phyloP scores from a whole-genome alignment of 2,329 filamentous ascomycete species.

The Talaromyces sp. region DNA sequence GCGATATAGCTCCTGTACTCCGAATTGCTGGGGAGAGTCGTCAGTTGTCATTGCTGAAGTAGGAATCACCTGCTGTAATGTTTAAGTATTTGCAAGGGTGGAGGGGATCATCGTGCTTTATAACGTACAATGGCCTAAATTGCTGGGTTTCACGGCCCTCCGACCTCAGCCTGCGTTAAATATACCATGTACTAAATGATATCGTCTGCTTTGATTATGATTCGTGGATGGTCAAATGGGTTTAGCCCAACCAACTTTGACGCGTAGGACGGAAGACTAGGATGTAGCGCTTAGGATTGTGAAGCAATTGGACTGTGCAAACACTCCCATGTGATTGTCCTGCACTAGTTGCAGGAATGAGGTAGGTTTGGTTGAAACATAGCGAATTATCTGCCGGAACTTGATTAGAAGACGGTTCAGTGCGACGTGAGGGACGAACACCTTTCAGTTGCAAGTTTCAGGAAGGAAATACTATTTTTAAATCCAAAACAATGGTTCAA shows the following conservation, averaged over 20 bases:
- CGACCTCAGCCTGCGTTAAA: too few relatives aligned
- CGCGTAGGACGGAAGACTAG: not conserved
- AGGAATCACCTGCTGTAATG: too few relatives aligned
- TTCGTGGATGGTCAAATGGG: not conserved
- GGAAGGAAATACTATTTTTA: too few relatives aligned
- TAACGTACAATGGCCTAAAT: too few relatives aligned
- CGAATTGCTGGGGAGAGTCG: slow-evolving; percentile 15
- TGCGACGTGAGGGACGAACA: too few relatives aligned
- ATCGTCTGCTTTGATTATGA: not conserved
- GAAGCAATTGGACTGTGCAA: not conserved
- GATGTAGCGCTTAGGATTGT: not conserved
- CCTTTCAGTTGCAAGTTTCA: too few relatives aligned
- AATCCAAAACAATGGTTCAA: too few relatives aligned
- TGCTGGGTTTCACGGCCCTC: too few relatives aligned
- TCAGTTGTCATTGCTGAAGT: slow-evolving; percentile 9
- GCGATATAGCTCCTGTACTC: slow-evolving; percentile 24
- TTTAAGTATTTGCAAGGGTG: not conserved
- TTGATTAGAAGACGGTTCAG: not conserved
- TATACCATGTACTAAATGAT: not conserved
- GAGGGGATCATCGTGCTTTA: too few relatives aligned
- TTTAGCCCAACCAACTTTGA: not conserved
- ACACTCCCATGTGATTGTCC: not conserved
- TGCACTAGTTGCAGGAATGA: not conserved
- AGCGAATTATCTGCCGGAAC: not conserved
- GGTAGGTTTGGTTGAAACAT: not conserved